A percentile compares a stretch with the other conserved stretches of the same genome.
Evolutionary conservation across 208 protist genomes (phyloP).

Genomic region (Phytomonas sp.): DNA sequence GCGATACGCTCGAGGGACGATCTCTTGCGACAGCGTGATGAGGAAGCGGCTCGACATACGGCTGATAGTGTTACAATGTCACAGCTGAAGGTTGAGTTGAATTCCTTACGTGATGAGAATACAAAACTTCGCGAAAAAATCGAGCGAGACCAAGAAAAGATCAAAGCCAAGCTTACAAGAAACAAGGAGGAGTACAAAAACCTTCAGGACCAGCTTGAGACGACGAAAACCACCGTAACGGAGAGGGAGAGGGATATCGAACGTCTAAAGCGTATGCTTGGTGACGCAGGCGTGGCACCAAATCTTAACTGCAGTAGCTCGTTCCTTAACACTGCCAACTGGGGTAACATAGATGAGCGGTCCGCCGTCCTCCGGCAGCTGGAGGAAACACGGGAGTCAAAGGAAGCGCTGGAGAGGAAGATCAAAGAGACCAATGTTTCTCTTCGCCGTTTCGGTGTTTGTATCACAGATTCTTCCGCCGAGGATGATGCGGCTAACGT

Average conservation of each 20-base stretch:
- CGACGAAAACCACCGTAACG: slow-evolving; percentile 27
- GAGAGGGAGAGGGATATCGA: slow-evolving; percentile 76
- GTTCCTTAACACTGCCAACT: neutral
- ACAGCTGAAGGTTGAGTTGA: slow-evolving; percentile 77
- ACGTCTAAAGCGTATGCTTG: slow-evolving; percentile 68
- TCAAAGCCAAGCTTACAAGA: slow-evolving; percentile 81
- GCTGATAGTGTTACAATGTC: slow-evolving; percentile 61
- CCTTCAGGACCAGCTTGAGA: slow-evolving; percentile 69
- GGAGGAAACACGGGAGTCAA: slow-evolving; percentile 41
- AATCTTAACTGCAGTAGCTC: neutral
- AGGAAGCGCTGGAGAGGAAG: slow-evolving; percentile 43
- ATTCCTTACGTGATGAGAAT: slow-evolving; percentile 72
- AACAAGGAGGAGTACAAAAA: slow-evolving; percentile 70
- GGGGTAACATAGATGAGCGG: slow-evolving; percentile 20
- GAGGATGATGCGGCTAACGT: slow-evolving; percentile 8
- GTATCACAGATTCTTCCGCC: slow-evolving; percentile 35
- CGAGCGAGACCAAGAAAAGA: slow-evolving; percentile 85
- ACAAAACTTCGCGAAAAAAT: slow-evolving; percentile 85
- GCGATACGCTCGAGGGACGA: slow-evolving; percentile 53
- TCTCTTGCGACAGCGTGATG: slow-evolving; percentile 51
- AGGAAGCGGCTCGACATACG: slow-evolving; percentile 53
- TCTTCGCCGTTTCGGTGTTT: slow-evolving; percentile 73
- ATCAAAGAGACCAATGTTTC: slow-evolving; percentile 78
- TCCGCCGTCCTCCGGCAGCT: slow-evolving; percentile 35
- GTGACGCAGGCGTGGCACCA: slow-evolving; percentile 28